These are phyloP conservation scores for Alloascoidea hylecoeti DNA, from an alignment of 805 yeast species.

Conservation along the genomic window DNA sequence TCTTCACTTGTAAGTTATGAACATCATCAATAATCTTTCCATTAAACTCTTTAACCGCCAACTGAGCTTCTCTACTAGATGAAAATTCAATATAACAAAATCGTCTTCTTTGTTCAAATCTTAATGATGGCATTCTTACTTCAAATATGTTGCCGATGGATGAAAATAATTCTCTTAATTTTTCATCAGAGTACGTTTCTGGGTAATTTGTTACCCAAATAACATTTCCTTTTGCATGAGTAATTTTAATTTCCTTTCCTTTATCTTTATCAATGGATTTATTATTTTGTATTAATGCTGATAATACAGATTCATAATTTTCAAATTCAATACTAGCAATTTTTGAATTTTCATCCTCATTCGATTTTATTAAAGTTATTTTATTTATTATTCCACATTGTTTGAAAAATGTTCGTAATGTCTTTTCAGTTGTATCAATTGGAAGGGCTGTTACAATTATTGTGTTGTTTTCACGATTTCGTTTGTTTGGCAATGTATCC, in stretches of 20 bases:
- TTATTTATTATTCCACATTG: conserved; percentile 47
- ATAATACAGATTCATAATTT: conserved; percentile 28
- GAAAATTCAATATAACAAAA: conserved; percentile 61
- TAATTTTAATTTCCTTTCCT: conserved; percentile 29
- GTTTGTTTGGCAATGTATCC: conserved; percentile 9
- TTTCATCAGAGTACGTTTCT: conserved; percentile 26
- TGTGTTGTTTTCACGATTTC: conserved; percentile 48
- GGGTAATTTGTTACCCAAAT: conserved; percentile 71
- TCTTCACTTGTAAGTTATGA: conserved; percentile 35
- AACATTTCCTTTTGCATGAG: conserved; percentile 30
- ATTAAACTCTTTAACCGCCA: conserved; percentile 27
- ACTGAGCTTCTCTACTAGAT: conserved; percentile 24
- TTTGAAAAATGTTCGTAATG: conserved; percentile 28
- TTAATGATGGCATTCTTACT: conserved; percentile 52
- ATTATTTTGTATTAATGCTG: conserved; percentile 46
- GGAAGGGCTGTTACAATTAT: conserved; percentile 41
- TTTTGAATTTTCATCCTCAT: conserved; percentile 7
- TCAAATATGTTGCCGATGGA: conserved; percentile 27
- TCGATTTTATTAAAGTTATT: conserved; percentile 13
- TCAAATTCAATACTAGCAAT: conserved; percentile 49
- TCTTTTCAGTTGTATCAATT: conserved; percentile 19
- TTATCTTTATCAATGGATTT: conserved; percentile 25
- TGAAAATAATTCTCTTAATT: conserved; percentile 26
- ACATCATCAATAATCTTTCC: conserved; percentile 17
- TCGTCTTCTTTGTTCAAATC: conserved; percentile 38